Evolutionary conservation across 2,329 filamentous ascomycete genomes (phyloP).

Genomic region (Fusarium domesticum): DNA sequence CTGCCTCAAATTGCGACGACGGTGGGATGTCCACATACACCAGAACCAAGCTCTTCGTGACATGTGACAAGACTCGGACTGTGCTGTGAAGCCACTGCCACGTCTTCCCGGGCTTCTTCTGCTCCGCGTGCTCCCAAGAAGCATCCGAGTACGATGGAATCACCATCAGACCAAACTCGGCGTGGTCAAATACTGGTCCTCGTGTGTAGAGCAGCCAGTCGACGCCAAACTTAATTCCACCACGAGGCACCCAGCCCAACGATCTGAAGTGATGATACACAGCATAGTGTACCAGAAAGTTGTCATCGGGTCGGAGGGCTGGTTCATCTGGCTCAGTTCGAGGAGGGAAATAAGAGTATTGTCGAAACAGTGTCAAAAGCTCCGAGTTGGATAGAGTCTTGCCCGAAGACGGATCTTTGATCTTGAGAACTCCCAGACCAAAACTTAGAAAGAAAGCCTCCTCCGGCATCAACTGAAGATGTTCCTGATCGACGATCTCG

Average conservation of each 20-base stretch:
- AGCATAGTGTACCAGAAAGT: constrained; percentile 81
- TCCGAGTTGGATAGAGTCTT: constrained; percentile 49
- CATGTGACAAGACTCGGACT: constrained; percentile 84
- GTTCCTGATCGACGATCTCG: constrained; percentile 60
- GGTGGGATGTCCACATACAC: constrained; percentile 89
- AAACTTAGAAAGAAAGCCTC: constrained; percentile 91
- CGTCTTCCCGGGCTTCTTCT: constrained; percentile 47
- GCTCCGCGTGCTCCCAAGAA: constrained; percentile 64
- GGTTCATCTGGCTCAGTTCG: constrained; percentile 35
- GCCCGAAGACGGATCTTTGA: constrained; percentile 52
- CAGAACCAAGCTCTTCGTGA: constrained; percentile 83
- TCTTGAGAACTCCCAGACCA: constrained; percentile 68
- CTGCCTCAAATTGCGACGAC: constrained; percentile 49
- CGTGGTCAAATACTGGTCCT: constrained; percentile 91
- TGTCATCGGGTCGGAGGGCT: constrained; percentile 67
- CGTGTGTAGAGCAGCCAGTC: constrained; percentile 94
- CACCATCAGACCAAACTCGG: constrained; percentile 85
- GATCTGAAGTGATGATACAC: constrained; percentile 97
- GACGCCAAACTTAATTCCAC: constrained; percentile 90
- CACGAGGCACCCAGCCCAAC: constrained; percentile 88
- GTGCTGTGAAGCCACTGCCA: constrained; percentile 89
- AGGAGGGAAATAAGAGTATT: constrained; percentile 67
- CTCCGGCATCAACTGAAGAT: constrained; percentile 86
- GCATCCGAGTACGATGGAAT: constrained; percentile 76
- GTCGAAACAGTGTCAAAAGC: constrained; percentile 66